These are phyloP conservation scores for Sordaria brevicollis DNA, from an alignment of 495 filamentous ascomycete species.

Conservation along the genomic window DNA sequence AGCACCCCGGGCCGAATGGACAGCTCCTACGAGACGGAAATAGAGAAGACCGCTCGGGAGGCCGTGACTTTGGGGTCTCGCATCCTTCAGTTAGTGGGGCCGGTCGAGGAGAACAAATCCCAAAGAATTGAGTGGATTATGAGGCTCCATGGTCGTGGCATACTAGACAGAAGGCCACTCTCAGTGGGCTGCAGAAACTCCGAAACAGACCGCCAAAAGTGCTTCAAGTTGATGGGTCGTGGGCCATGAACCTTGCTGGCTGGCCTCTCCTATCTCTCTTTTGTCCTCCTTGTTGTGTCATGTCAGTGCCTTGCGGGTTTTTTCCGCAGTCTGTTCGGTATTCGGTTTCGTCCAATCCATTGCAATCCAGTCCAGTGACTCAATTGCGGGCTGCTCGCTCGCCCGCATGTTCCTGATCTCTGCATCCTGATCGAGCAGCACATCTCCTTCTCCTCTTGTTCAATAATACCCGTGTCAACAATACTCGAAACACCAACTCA, in stretches of 20 bases:
- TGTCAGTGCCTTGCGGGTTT: neutral
- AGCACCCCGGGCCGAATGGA: neutral
- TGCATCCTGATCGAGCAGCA: neutral
- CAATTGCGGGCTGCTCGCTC: too few species aligned
- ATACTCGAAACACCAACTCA: neutral
- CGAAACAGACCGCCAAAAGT: neutral
- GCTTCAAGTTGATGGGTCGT: neutral
- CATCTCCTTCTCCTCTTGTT: neutral
- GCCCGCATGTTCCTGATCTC: neutral
- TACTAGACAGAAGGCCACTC: neutral
- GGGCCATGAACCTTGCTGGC: neutral
- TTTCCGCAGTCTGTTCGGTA: neutral
- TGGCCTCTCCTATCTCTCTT: neutral
- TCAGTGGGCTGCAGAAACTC: neutral
- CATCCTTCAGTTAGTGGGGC: too few species aligned
- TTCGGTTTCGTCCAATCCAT: neutral
- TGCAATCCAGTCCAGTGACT: neutral
- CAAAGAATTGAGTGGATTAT: too few species aligned
- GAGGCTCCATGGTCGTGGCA: too few species aligned
- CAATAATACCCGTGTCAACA: neutral
- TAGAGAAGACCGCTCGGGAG: too few species aligned
- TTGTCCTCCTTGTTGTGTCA: neutral
- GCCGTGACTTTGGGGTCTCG: too few species aligned
- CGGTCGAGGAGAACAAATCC: too few species aligned
- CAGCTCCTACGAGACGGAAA: too few species aligned